Conservation (phyloP, 140 eudicot genomes). For the Cichorium intybus region DNA sequence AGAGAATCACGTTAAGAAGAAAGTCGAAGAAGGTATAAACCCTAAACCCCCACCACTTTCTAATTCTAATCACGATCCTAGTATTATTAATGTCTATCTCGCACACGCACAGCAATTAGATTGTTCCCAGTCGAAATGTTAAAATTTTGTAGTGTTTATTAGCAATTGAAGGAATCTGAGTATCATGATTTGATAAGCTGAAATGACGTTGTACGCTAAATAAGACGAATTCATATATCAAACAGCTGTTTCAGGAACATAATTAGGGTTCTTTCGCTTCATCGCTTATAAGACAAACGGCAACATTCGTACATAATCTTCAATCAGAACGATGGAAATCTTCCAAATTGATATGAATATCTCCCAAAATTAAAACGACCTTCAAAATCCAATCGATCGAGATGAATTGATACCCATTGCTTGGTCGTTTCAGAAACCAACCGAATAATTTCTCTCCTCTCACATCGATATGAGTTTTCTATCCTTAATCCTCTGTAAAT, state of each 20-base stretch:
- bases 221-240: not conserved
- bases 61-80: not conserved
- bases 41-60: conserved; percentile 11
- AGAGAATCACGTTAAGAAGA: conserved; percentile 91
- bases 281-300: not conserved
- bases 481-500: not conserved
- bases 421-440: too few relatives aligned
- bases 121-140: not conserved
- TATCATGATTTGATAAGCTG: not conserved
- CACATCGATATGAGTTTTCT: not conserved
- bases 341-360: not conserved
- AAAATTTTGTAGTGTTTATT: not conserved
- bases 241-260: conserved; percentile 1
- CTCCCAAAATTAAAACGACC: not conserved
- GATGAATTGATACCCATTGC: too few relatives aligned
- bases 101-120: not conserved
- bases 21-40: conserved; percentile 87
- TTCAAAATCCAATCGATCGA: not conserved
- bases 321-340: not conserved
- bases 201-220: not conserved
- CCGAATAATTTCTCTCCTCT: too few relatives aligned
- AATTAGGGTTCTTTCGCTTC: not conserved
- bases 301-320: not conserved
- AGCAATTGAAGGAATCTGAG: not conserved
- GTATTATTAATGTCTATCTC: not conserved